Percentiles rank a stretch among this genome's conserved stretches.
Conservation (phyloP, 2,329 filamentous ascomycete species). For the Trichothecium sympodiale region DNA sequence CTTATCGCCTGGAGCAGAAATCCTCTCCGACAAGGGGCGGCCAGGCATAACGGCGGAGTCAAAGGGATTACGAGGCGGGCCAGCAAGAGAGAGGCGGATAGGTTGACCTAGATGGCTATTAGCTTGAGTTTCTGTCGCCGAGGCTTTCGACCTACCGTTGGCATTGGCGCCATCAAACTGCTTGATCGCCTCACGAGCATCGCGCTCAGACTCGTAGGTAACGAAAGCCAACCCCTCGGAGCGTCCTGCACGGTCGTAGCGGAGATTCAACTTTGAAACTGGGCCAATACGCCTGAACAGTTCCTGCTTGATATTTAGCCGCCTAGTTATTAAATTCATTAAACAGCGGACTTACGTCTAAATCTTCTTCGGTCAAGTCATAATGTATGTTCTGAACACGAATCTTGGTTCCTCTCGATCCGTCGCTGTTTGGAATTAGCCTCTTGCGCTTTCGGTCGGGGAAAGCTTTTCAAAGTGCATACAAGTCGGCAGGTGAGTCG, state of each 20-base stretch:
- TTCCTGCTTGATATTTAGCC: conserved; percentile 42
- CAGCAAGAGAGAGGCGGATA: conserved; percentile 57
- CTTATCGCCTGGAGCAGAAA: conserved; percentile 42
- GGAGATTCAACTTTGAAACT: conserved; percentile 55
- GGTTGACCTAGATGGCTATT: conserved; percentile 50
- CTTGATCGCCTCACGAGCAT: conserved; percentile 63
- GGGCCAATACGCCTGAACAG: conserved; percentile 72
- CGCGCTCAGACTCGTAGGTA: conserved; percentile 59
- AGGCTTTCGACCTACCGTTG: conserved; percentile 41
- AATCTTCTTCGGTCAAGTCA: conserved; percentile 74
- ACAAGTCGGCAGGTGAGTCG: conserved; percentile 28
- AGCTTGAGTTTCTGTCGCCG: background rate
- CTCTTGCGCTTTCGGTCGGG: background rate
- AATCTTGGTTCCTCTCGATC: conserved; percentile 54
- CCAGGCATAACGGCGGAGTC: conserved; percentile 43
- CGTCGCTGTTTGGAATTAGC: conserved; percentile 23
- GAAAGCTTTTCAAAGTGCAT: too few relatives aligned
- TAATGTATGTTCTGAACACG: conserved; percentile 88
- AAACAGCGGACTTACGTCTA: conserved; percentile 45
- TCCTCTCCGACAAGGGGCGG: conserved; percentile 48
- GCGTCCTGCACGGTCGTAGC: conserved; percentile 80
- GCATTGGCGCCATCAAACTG: conserved; percentile 88
- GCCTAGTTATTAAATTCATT: background rate
- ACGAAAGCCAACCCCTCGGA: conserved; percentile 79
- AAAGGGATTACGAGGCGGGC: conserved; percentile 42